Conservation (phyloP, 208 protist genomes). For the Ichthyophonus hoferi region DNA sequence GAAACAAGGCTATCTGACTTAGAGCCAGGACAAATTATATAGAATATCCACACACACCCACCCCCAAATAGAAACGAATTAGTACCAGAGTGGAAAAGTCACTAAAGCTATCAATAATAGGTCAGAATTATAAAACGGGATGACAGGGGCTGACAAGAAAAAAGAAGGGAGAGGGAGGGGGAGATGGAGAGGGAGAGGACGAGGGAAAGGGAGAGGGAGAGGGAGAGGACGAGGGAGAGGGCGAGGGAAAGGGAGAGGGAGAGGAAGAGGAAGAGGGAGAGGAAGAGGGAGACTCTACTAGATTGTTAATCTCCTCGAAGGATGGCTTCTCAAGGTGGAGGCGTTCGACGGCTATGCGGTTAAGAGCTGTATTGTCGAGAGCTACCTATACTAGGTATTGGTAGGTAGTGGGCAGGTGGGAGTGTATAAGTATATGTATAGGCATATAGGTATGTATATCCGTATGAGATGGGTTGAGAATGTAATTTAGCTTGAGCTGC, state of each 20-base stretch:
- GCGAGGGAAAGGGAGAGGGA: neutral
- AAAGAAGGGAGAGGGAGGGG: neutral
- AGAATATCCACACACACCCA: neutral
- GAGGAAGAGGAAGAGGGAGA: neutral
- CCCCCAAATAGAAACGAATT: neutral
- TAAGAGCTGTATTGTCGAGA: constrained; percentile 98
- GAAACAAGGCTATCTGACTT: too few relatives aligned
- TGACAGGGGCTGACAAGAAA: neutral
- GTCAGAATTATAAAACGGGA: too few relatives aligned
- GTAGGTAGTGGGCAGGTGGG: neutral
- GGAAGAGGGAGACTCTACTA: constrained; percentile 67
- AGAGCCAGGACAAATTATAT: too few relatives aligned
- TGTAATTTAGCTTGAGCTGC: too few relatives aligned
- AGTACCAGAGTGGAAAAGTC: too few relatives aligned
- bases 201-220: constrained; percentile 13
- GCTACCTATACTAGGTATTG: constrained; percentile 71
- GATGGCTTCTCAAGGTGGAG: constrained; percentile 86
- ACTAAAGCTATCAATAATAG: too few relatives aligned
- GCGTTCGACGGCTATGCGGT: constrained; percentile 91
- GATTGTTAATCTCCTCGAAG: constrained; percentile 92
- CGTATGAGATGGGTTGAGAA: too few relatives aligned
- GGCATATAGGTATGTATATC: neutral
- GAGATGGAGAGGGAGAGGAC: neutral
- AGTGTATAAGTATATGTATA: neutral
- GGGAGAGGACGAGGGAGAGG: neutral